phyloP scores from a whole-genome alignment of 176 grass and related monocot genomes.

The Poa annua region DNA sequence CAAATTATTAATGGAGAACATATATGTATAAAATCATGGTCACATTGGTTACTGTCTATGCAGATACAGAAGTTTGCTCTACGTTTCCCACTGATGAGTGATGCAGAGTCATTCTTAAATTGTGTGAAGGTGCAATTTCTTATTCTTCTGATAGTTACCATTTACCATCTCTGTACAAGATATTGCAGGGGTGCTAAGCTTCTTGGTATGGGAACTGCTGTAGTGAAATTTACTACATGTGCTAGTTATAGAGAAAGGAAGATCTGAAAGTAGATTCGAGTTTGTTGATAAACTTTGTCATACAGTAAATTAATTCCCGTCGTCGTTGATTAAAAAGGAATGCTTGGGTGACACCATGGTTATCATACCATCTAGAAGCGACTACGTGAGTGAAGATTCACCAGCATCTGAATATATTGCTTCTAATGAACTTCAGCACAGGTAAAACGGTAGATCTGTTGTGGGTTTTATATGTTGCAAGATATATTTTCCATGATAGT shows the following conservation, averaged over 20 bases:
- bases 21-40: slow-evolving; percentile 3
- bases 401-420: slow-evolving; percentile 58
- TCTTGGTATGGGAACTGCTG: slow-evolving; percentile 18
- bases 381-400: slow-evolving; percentile 56
- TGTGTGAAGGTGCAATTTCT: slow-evolving; percentile 58
- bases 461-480: slow-evolving; percentile 6
- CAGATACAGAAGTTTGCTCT: slow-evolving; percentile 94
- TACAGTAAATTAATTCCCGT: slow-evolving; percentile 24
- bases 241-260: neutral
- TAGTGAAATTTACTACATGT: neutral
- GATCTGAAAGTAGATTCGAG: neutral
- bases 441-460: slow-evolving; percentile 43
- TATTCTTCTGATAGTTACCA: slow-evolving; percentile 21
- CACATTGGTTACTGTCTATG: slow-evolving; percentile 27
- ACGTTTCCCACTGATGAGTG: slow-evolving; percentile 58
- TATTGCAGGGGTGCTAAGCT: slow-evolving; percentile 17
- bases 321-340: slow-evolving; percentile 43
- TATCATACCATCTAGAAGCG: slow-evolving; percentile 50
- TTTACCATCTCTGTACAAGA: slow-evolving; percentile 17
- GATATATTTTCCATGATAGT: slow-evolving; percentile 17
- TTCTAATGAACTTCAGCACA: slow-evolving; percentile 55
- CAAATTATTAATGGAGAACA: neutral
- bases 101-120: slow-evolving; percentile 74
- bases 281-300: slow-evolving; percentile 40
- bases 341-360: slow-evolving; percentile 49